A percentile compares a stretch with the other conserved stretches of the same genome.
phyloP scores from a whole-genome alignment of 495 filamentous ascomycete species.

The Ascodesmis nigricans region DNA sequence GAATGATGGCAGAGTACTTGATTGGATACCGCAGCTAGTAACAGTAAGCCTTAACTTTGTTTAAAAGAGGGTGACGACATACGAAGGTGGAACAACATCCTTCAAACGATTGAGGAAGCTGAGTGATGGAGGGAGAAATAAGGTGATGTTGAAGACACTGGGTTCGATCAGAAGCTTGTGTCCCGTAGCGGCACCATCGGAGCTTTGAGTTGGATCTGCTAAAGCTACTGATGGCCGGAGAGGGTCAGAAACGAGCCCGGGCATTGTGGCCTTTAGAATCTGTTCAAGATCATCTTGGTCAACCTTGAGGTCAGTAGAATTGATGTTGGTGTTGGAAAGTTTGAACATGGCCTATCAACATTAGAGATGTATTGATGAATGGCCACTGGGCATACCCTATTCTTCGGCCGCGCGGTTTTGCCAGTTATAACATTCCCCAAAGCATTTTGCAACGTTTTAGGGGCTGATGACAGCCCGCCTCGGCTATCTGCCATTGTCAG shows the following conservation, averaged over 20 bases:
- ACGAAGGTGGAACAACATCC: constrained; percentile 63
- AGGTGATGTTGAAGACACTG: constrained; percentile 92
- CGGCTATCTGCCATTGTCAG: constrained; percentile 74
- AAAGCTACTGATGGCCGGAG: constrained; percentile 28
- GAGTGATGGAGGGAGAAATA: constrained; percentile 79
- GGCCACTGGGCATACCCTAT: constrained; percentile 26
- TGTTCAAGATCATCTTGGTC: constrained; percentile 79
- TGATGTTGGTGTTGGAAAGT: constrained; percentile 59
- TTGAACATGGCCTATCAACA: constrained; percentile 53
- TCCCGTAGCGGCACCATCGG: constrained; percentile 39
- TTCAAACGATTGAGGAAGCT: constrained; percentile 80
- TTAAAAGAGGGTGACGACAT: constrained; percentile 1
- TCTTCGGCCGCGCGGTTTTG: constrained; percentile 39
- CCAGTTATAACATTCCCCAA: constrained; percentile 36
- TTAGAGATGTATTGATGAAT: background rate
- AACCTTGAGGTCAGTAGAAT: constrained; percentile 37
- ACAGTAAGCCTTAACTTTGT: constrained; percentile 1
- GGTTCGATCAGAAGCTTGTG: constrained; percentile 84
- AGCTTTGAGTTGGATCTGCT: constrained; percentile 25
- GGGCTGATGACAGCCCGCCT: constrained; percentile 24
- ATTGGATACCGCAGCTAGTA: constrained; percentile 47
- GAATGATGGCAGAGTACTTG: constrained; percentile 78
- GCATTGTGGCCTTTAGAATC: constrained; percentile 76
- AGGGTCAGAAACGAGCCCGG: constrained; percentile 68
- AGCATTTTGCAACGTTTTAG: constrained; percentile 27